These are phyloP conservation scores for Amanita brunnescens DNA, from an alignment of 768 basidiomycete genomes.

Conservation along the genomic window DNA sequence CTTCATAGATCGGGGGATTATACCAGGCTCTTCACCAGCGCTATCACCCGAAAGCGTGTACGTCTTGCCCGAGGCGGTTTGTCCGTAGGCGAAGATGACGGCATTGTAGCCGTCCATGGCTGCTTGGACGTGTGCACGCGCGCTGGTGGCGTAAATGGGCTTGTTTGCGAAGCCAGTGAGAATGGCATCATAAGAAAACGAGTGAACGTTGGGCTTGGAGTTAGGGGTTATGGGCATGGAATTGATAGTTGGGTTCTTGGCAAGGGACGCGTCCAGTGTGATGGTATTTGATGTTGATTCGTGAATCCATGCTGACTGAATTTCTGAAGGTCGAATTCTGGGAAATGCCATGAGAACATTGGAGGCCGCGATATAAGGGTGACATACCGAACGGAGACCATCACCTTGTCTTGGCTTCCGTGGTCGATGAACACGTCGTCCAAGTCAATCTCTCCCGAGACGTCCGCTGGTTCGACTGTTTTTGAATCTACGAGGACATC, in stretches of 20 bases:
- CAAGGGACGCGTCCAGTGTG: slow-evolving; percentile 49
- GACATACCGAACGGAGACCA: slow-evolving; percentile 72
- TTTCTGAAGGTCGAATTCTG: slow-evolving; percentile 57
- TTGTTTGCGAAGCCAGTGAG: slow-evolving; percentile 76
- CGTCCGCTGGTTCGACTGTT: slow-evolving; percentile 58
- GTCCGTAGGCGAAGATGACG: slow-evolving; percentile 90
- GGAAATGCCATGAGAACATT: slow-evolving; percentile 7
- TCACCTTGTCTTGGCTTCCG: slow-evolving; percentile 77
- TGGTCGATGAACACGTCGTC: slow-evolving; percentile 28
- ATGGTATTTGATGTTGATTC: slow-evolving; percentile 38
- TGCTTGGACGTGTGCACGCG: slow-evolving; percentile 72
- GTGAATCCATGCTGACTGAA: slow-evolving; percentile 48
- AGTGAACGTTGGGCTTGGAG: background rate
- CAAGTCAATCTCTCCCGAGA: slow-evolving; percentile 64
- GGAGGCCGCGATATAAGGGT: background rate
- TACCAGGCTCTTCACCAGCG: slow-evolving; percentile 73
- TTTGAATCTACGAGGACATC: slow-evolving; percentile 70
- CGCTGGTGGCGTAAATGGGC: slow-evolving; percentile 67
- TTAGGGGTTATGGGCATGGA: slow-evolving; percentile 19
- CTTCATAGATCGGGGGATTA: slow-evolving; percentile 88
- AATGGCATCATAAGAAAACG: slow-evolving; percentile 66
- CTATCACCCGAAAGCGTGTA: slow-evolving; percentile 55
- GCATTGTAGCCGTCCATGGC: slow-evolving; percentile 98
- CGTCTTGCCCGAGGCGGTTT: slow-evolving; percentile 67
- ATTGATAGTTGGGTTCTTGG: slow-evolving; percentile 30